phyloP scores from a whole-genome alignment of 192 early-diverging fungal genomes.

The Ambispora gerdemannii region DNA sequence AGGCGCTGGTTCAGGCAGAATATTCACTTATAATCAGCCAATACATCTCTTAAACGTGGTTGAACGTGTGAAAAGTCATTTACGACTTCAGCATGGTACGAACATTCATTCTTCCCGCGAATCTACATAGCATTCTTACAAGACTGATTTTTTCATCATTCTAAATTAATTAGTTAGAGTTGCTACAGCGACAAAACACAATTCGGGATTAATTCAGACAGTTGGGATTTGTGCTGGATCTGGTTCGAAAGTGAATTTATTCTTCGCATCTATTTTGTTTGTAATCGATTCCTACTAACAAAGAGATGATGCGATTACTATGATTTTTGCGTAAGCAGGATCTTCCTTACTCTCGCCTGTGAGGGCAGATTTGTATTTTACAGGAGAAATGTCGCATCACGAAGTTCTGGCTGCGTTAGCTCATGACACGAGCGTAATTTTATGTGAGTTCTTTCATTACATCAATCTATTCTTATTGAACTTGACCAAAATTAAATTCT shows the following conservation, averaged over 20 bases:
- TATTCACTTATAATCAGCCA: conserved; percentile 57
- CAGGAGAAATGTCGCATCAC: conserved; percentile 96
- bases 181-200: conserved; percentile 59
- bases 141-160: not conserved
- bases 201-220: conserved; percentile 52
- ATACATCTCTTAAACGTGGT: conserved; percentile 52
- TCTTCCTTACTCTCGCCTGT: conserved; percentile 56
- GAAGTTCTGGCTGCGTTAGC: conserved; percentile 82
- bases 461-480: not conserved
- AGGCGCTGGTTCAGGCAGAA: conserved; percentile 56
- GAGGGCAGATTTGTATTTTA: conserved; percentile 78
- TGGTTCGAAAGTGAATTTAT: conserved; percentile 42
- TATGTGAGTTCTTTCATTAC: conserved; percentile 49
- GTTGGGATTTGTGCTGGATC: conserved; percentile 95
- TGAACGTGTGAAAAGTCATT: conserved; percentile 57
- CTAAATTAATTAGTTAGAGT: conserved; percentile 55
- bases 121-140: not conserved
- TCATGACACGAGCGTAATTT: conserved; percentile 74
- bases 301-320: too few species aligned
- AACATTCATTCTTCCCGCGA: not conserved
- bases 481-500: not conserved
- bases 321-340: conserved; percentile 40
- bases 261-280: not conserved
- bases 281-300: not conserved
- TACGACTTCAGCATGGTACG: conserved; percentile 65